Percentiles rank a stretch among this genome's conserved stretches.
These are phyloP conservation scores for Periglandula ipomoeae DNA, from an alignment of 2,329 filamentous ascomycete species.

Conservation along the genomic window DNA sequence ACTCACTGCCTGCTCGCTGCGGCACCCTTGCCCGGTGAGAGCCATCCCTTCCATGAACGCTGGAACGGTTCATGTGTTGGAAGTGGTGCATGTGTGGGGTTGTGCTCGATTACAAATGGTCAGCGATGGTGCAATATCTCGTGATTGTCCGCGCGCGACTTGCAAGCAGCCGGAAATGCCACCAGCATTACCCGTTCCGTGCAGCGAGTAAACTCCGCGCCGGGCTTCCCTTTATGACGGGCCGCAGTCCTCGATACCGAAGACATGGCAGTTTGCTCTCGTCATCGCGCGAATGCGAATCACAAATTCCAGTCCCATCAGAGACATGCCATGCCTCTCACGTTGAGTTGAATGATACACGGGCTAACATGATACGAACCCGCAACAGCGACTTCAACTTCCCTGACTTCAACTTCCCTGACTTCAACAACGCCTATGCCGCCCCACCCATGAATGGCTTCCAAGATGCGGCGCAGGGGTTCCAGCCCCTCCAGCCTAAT, in stretches of 20 bases:
- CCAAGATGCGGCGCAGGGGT: conserved; percentile 25
- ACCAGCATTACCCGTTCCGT: neutral
- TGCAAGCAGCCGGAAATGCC: neutral
- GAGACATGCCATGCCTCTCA: neutral
- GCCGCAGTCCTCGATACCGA: neutral
- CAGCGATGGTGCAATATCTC: conserved; percentile 52
- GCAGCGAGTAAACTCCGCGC: neutral
- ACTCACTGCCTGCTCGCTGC: neutral
- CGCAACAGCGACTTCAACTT: conserved; percentile 52
- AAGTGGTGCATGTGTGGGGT: conserved; percentile 12
- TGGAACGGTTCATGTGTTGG: conserved; percentile 17
- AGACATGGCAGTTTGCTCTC: neutral
- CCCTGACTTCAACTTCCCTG: conserved; percentile 47
- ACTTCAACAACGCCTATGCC: conserved; percentile 43
- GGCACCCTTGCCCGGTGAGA: neutral
- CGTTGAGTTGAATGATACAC: neutral
- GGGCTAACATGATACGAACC: conserved; percentile 14
- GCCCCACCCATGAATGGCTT: conserved; percentile 37
- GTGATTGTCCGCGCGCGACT: conserved; percentile 34
- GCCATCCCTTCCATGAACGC: conserved; percentile 4
- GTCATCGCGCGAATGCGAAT: neutral
- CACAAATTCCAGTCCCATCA: neutral
- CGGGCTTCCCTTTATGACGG: neutral
- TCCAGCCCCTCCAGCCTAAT: conserved; percentile 45
- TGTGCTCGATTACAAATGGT: conserved; percentile 32